A percentile compares a stretch with the other conserved stretches of the same genome.
These are phyloP conservation scores for Cercophora sp. DNA, from an alignment of 495 filamentous ascomycete species.

Conservation along the genomic window DNA sequence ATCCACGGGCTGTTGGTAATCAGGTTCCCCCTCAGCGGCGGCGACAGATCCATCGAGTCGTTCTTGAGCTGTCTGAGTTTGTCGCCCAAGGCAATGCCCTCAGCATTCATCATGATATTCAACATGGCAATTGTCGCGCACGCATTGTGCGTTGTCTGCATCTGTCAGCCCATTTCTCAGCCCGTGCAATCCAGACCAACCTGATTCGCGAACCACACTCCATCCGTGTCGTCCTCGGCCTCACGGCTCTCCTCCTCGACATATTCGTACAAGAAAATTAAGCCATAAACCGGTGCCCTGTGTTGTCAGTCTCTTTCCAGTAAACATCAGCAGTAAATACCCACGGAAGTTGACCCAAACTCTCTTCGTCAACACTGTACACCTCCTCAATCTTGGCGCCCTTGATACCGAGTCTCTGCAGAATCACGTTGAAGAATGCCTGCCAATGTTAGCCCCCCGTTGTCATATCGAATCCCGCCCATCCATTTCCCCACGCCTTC, in stretches of 20 bases:
- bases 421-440: slow-evolving; percentile 81
- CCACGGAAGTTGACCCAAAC: slow-evolving; percentile 62
- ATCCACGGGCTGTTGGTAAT: slow-evolving; percentile 74
- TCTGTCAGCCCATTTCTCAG: neutral
- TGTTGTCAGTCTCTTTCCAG: too few relatives aligned
- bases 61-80: slow-evolving; percentile 66
- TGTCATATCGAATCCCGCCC: too few relatives aligned
- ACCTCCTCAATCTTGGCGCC: slow-evolving; percentile 75
- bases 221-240: slow-evolving; percentile 47
- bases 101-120: slow-evolving; percentile 86
- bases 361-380: slow-evolving; percentile 66
- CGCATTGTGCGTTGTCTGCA: slow-evolving; percentile 69
- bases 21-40: slow-evolving; percentile 69
- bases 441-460: too few relatives aligned
- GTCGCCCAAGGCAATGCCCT: slow-evolving; percentile 56
- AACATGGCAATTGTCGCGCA: slow-evolving; percentile 86
- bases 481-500: too few relatives aligned
- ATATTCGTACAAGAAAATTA: slow-evolving; percentile 81
- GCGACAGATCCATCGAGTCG: slow-evolving; percentile 61
- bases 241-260: slow-evolving; percentile 47
- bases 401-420: slow-evolving; percentile 70
- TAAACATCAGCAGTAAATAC: too few relatives aligned
- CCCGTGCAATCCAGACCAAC: slow-evolving; percentile 37
- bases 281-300: slow-evolving; percentile 70
- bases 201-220: slow-evolving; percentile 95